Evolutionary conservation across 805 yeast genomes (phyloP), one percentile per base, ranked within the genome.

Genomic region (Millerozyma acaciae): DNA sequence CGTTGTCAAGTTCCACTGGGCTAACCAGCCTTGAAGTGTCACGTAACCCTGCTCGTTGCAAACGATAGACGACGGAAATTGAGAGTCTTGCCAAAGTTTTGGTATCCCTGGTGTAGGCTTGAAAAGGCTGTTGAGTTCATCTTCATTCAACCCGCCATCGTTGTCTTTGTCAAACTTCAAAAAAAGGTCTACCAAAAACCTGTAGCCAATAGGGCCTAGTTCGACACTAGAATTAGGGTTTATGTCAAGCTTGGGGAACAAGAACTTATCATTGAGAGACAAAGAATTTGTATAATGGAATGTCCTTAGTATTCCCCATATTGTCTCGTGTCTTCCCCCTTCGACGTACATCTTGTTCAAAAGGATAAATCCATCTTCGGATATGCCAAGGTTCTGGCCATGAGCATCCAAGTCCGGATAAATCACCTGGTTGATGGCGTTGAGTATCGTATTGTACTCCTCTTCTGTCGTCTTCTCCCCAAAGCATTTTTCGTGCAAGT

Each of bases 1-100:
- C 0, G 97, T 90, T 1, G 96, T 87, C 84, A 93, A 84, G 47
- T 90, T 82, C 99, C 99, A 93, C 50, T 90, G 97, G 0, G 98
- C 98, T 23, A 93, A 62, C 99, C 99, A 93, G 3, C 99, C 98
- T 61, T 94, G 98, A 17, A 93, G 59, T 0, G 97, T 87, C 4
- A 93, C 88, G 52, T 78, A 75, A 0, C 96, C 97, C 42, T 79
- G 80, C 43, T 88, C 96, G 52, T 88, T 89, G 33, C 95, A 76
- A 2, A 90, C 96, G 8, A 95, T 85, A 1, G 95, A 77, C 16
- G 73, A 66, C 0, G 99, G 99, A 51, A 93, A 93, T 43, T 80
- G 80, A 0, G 85, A 73, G 9, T 84, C 88, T 22, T 70, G 68
- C 99, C 99, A 93, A 6, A 84, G 65, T 36, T 69, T 70, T 0